Evolutionary conservation across 768 basidiomycete species (phyloP), one percentile per base, ranked within the genome.

Genomic region (Leccinum olivaceopallidum): DNA sequence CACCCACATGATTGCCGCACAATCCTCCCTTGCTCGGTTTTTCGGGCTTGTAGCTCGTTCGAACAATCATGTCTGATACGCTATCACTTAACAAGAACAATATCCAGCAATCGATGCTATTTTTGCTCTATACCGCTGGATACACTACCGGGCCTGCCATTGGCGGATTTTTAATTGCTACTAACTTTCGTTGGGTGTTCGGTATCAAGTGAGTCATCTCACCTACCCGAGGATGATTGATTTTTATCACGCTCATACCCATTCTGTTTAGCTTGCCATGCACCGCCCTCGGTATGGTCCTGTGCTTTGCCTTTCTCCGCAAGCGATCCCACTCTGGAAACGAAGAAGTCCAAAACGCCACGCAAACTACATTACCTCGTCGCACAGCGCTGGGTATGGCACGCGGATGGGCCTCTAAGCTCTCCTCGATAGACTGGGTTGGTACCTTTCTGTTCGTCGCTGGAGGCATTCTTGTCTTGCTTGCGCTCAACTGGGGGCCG

Each of bases 401-500:
- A 14, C 57, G 44, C 24, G 24, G 24, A 24, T 24, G 24, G 73
- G 59, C 67, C 53, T 73, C 62, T 68, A 76, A 63, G 42, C 78
- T 63, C 60, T 64, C 47, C 22, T 64, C 73, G 49, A 72, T 84
- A 53, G 82, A 84, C 65, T 80, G 82, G 79, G 53, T 83, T 22
- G 82, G 82, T 30, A 76, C 77, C 1, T 55, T 73, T 39, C 62
- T 83, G 47, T 83, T 83, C 63, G 71, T 80, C 64, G 61, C 59
- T 9, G 79, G 76, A 26, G 79, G 81, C 16, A 75, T 82, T 49
- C 75, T 82, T 26, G 59, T 84, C 56, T 70, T 84, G 30, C 77
- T 84, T 5, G 83, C 79, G 14, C 73, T 84, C 55, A 81, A 79
- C 65, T 81, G 80, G 80, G 82, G 82, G 6, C 78, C 81, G n/a